Evolutionary conservation across 371 early-diverging fungal genomes (phyloP).

Genomic region (Rhizomucor pusillus): DNA sequence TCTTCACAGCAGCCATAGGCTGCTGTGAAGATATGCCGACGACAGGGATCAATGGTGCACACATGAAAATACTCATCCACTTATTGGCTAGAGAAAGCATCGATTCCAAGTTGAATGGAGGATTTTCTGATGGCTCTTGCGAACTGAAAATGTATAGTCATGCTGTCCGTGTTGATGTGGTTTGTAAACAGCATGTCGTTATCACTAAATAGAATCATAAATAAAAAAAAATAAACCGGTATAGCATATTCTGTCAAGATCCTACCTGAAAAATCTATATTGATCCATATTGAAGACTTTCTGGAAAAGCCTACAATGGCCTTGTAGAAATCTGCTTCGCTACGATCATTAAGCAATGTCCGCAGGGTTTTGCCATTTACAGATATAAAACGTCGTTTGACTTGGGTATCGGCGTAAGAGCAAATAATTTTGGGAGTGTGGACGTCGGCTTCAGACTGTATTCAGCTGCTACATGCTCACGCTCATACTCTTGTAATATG

Average conservation of each 20-base stretch:
- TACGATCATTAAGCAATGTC: no score
- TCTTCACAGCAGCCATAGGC: constrained; percentile 1
- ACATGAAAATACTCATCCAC: not conserved
- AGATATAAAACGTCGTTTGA: no score
- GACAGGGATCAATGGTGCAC: not conserved
- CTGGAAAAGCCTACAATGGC: no score
- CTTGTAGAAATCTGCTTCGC: no score
- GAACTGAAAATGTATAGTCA: not conserved
- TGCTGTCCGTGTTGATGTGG: not conserved
- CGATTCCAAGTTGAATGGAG: not conserved
- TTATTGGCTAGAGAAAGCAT: not conserved
- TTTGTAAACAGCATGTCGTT: not conserved
- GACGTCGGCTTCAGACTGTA: not conserved
- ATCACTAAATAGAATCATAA: not conserved
- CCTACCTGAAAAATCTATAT: not conserved
- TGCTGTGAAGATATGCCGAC: not conserved
- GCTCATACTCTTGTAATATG: not conserved
- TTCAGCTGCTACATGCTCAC: not conserved
- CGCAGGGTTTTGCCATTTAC: no score
- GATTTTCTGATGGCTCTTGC: not conserved
- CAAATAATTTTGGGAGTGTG: no score
- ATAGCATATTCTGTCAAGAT: not conserved
- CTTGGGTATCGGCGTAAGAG: no score
- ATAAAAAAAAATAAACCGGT: not conserved
- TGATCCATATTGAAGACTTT: not conserved